phyloP scores from a whole-genome alignment of 345 rosid genomes.

The Limnanthes douglasii region DNA sequence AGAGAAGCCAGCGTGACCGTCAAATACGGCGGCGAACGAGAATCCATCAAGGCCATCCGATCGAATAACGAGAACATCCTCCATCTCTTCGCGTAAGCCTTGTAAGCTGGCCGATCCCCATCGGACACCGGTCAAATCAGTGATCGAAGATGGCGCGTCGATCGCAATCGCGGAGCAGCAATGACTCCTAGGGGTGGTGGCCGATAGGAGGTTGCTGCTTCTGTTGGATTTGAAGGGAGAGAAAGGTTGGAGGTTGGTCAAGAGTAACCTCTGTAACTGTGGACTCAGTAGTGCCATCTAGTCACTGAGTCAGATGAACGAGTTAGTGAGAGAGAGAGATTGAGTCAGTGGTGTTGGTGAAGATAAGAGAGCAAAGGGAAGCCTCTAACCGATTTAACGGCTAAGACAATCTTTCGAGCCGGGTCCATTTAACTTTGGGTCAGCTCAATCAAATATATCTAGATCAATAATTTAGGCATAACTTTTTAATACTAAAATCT shows the following conservation, averaged over 20 bases:
- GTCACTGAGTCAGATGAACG: conserved; percentile 23
- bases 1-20: conserved; percentile 80
- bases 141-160: conserved; percentile 51
- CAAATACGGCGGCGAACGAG: conserved; percentile 84
- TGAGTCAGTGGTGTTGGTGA: conserved; percentile 3
- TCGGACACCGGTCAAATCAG: conserved; percentile 43
- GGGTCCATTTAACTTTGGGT: too few species aligned
- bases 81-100: conserved; percentile 90
- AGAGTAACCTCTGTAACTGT: conserved; percentile 39
- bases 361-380: conserved; percentile 21
- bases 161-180: conserved; percentile 78
- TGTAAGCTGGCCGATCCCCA: conserved; percentile 67
- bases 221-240: background rate
- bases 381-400: conserved; percentile 33
- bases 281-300: conserved; percentile 57
- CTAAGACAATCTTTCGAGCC: too few species aligned
- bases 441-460: too few species aligned
- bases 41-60: conserved; percentile 63
- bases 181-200: conserved; percentile 16
- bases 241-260: conserved; percentile 15
- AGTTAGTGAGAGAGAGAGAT: conserved; percentile 3
- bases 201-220: conserved; percentile 10
- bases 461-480: too few species aligned
- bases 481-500: too few species aligned
- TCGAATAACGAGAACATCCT: conserved; percentile 53